Conservation (phyloP, 2,329 filamentous ascomycete genomes). For the Lachnellula willkommii region DNA sequence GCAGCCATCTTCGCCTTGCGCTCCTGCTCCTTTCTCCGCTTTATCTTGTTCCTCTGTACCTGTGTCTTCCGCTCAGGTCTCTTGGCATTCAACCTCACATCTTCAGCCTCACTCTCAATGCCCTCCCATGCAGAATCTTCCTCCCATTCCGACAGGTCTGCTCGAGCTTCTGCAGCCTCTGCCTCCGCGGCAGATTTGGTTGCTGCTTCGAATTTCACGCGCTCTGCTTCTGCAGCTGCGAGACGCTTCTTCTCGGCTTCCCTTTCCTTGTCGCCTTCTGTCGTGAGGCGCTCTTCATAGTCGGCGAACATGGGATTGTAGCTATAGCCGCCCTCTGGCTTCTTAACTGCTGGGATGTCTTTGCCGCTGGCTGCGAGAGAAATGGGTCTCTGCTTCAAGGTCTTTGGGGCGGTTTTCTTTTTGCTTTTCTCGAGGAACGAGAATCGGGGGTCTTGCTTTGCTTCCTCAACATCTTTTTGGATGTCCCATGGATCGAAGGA, state of each 20-base stretch:
- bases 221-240: conserved; percentile 60
- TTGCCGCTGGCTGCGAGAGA: conserved; percentile 82
- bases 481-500: conserved; percentile 76
- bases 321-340: conserved; percentile 75
- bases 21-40: conserved; percentile 84
- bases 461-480: conserved; percentile 39
- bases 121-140: conserved; percentile 91
- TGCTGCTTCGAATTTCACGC: conserved; percentile 61
- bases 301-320: conserved; percentile 90
- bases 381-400: conserved; percentile 70
- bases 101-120: conserved; percentile 75
- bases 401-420: conserved; percentile 65
- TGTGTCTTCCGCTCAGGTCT: conserved; percentile 79
- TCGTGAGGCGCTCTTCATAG: conserved; percentile 70
- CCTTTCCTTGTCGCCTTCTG: conserved; percentile 73
- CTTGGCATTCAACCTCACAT: conserved; percentile 61
- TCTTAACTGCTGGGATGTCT: conserved; percentile 68
- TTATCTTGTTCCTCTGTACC: conserved; percentile 79
- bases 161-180: conserved; percentile 65
- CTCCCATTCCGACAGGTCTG: conserved; percentile 65
- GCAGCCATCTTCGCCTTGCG: conserved; percentile 68
- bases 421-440: conserved; percentile 63
- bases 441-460: conserved; percentile 46
- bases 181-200: conserved; percentile 66
- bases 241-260: conserved; percentile 72